phyloP scores from a whole-genome alignment of 805 yeast species.

The Wickerhamiella azymoides region DNA sequence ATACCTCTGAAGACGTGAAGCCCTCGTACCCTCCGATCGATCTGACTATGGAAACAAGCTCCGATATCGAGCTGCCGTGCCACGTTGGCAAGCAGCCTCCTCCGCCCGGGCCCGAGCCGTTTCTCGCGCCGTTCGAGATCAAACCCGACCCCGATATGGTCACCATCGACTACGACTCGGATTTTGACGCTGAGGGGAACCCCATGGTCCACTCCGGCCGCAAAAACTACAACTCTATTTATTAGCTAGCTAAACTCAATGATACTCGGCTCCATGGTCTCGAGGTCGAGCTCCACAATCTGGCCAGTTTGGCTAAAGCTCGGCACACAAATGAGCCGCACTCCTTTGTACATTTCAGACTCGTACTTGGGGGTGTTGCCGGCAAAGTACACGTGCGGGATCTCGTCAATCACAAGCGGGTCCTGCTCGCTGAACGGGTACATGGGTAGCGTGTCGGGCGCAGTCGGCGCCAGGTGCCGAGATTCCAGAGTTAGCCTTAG shows the following conservation, averaged over 20 bases:
- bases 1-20: no score
- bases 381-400: constrained; percentile 75
- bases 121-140: no score
- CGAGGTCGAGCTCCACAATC: constrained; percentile 45
- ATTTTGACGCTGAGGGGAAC: not conserved
- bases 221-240: not conserved
- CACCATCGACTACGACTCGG: not conserved
- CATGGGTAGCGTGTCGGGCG: constrained; percentile 89
- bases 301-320: constrained; percentile 52
- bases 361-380: constrained; percentile 69
- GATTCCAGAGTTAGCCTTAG: constrained; percentile 60
- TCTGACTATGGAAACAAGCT: no score
- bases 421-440: constrained; percentile 67
- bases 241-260: constrained; percentile 32
- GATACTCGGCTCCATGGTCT: constrained; percentile 32
- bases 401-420: constrained; percentile 62
- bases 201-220: not conserved
- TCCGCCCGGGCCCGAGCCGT: no score
- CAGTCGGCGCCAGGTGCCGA: constrained; percentile 86
- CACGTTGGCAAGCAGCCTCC: no score
- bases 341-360: constrained; percentile 16
- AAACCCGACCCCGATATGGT: constrained; percentile 1
- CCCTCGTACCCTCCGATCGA: no score
- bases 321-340: constrained; percentile 56
- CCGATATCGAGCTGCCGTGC: not conserved